phyloP scores from a whole-genome alignment of 176 grass and related monocot genomes.

The Cenchrus americanus region DNA sequence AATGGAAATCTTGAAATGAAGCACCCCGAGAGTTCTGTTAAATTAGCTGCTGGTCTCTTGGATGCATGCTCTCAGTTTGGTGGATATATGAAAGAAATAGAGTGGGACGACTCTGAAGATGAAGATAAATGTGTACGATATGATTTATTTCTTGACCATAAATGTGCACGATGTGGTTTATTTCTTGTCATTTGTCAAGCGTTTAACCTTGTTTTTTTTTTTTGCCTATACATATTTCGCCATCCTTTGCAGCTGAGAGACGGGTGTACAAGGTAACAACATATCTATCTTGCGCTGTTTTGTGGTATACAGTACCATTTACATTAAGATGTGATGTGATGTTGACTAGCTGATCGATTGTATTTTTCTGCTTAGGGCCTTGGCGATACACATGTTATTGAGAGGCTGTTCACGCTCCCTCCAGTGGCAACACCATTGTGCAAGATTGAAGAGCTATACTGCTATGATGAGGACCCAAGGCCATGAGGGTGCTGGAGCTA shows the following conservation, averaged over 20 bases:
- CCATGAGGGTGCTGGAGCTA: background rate
- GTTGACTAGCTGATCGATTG: background rate
- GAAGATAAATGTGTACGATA: constrained; percentile 9
- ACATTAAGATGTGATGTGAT: background rate
- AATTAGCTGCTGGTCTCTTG: constrained; percentile 23
- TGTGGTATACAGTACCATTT: background rate
- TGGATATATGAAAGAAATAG: background rate
- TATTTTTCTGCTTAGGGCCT: constrained; percentile 1
- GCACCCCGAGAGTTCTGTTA: background rate
- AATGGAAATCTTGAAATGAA: constrained; percentile 1
- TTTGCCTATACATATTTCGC: background rate
- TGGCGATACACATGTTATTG: background rate
- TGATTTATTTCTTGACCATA: constrained; percentile 6
- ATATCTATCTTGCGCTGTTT: background rate
- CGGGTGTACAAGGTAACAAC: constrained; percentile 19
- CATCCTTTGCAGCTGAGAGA: background rate
- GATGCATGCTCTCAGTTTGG: background rate
- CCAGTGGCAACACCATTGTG: background rate
- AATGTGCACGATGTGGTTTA: constrained; percentile 12
- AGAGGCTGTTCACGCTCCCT: background rate
- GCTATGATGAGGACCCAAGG: background rate
- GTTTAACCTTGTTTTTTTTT: background rate
- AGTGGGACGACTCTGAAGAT: constrained; percentile 10
- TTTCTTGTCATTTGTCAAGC: background rate
- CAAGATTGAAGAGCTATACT: background rate